Evolutionary conservation across 169 alveolate genomes (phyloP), one percentile per base, ranked within the genome.

Genomic region (Plasmodium fragile): DNA sequence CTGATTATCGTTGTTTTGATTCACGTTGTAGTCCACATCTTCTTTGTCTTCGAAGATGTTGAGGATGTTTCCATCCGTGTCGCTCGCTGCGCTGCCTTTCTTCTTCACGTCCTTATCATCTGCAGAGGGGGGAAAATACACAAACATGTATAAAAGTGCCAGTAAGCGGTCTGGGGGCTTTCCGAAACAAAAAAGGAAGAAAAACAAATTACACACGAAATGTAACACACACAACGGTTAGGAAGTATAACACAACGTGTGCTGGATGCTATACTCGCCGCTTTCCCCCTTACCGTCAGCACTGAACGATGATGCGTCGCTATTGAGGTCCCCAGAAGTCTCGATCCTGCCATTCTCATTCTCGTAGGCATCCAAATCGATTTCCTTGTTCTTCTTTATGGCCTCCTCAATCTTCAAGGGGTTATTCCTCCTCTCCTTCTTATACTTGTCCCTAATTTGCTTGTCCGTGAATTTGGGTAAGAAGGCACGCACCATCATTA

Each of bases 401-500:
- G 97, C 97, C 71, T 79, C 77, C 13, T 96, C 92, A 70, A 96
- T 72, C 73, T 77, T 89, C 7, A 81, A 84, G 10, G 97, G 96
- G 92, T 95, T 92, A n/a, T 82, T 87, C 79, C 94, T 95, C 80
- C 94, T 96, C 81, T 96, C 97, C 36, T 87, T 79, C 77, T 96
- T 96, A 83, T 95, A 96, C 90, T 96, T 96, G 92, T 93, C 97
- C 25, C 96, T 92, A 70, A 96, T 92, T 82, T 96, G 97, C 53
- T 93, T 81, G 79, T 95, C 97, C 7, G 97, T 82, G 77, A 93
- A 96, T 49, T 94, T 93, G 55, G 97, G 97, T 22, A 96, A 83
- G 71, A 95, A 81, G 39, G 97, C 96, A 53, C 96, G 65, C 11
- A 96, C 96, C 95, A 96, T 92, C 90, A 96, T 90, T 73, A 96